phyloP scores from a whole-genome alignment of 495 filamentous ascomycete species.

The Podospora sp. region DNA sequence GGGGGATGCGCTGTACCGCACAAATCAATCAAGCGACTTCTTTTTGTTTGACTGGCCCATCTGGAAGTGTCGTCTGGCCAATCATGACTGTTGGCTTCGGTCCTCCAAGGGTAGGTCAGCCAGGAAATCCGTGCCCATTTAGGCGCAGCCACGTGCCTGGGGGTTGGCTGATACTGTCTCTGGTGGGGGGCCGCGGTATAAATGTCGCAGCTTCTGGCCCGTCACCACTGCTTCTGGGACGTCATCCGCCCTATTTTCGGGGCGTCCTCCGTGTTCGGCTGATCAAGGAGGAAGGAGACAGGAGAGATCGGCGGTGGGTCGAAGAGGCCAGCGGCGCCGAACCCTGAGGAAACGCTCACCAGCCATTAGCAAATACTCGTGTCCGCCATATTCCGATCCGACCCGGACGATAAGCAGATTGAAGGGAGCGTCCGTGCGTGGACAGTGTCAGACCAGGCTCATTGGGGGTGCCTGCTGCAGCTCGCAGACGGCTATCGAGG shows the following conservation, averaged over 20 bases:
- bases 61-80: constrained; percentile 10
- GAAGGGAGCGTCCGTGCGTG: constrained; percentile 17
- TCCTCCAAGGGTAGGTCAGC: constrained; percentile 1
- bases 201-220: constrained; percentile 26
- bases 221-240: constrained; percentile 6
- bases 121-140: constrained; percentile 23
- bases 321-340: background rate
- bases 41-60: constrained; percentile 34
- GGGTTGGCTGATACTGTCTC: constrained; percentile 24
- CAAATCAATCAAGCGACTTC: constrained; percentile 24
- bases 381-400: background rate
- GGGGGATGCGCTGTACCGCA: constrained; percentile 30
- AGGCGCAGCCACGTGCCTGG: constrained; percentile 36
- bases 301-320: background rate
- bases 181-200: constrained; percentile 27
- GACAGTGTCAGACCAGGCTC: constrained; percentile 8
- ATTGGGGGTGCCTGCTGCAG: constrained; percentile 24
- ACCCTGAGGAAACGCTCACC: background rate
- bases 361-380: background rate
- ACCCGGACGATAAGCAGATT: constrained; percentile 12
- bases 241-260: constrained; percentile 13
- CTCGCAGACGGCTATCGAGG: constrained; percentile 34
- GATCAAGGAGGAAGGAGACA: background rate
- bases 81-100: constrained; percentile 22
- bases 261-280: constrained; percentile 21